phyloP scores from a whole-genome alignment of 2,329 filamentous ascomycete species.

The Fusarium siculi region DNA sequence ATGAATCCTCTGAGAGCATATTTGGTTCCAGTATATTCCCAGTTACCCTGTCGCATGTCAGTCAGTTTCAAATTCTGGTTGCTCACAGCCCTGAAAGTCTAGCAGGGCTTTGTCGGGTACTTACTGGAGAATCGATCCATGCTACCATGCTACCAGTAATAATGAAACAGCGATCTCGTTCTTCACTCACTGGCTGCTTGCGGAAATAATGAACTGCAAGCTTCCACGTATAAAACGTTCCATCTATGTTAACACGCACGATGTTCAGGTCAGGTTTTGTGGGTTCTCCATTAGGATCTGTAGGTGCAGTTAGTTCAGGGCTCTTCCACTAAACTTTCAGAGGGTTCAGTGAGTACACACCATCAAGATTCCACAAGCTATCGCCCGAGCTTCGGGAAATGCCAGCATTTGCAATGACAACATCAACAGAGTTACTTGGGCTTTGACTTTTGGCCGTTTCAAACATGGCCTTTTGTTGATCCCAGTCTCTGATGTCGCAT shows the following conservation, averaged over 20 bases:
- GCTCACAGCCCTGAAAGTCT: neutral
- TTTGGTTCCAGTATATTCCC: conserved; percentile 39
- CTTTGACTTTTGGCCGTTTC: conserved; percentile 51
- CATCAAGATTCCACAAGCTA: conserved; percentile 52
- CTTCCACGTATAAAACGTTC: conserved; percentile 58
- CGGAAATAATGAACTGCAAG: conserved; percentile 59
- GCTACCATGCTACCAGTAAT: conserved; percentile 60
- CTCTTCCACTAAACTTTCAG: neutral
- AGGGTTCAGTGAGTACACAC: conserved; percentile 27
- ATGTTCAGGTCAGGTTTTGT: conserved; percentile 55
- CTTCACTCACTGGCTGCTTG: conserved; percentile 50
- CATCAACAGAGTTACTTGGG: conserved; percentile 53
- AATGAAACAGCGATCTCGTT: conserved; percentile 59
- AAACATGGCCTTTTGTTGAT: conserved; percentile 55
- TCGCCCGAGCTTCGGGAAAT: conserved; percentile 51
- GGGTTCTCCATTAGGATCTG: conserved; percentile 31
- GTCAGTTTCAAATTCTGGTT: neutral
- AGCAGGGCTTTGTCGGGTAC: neutral
- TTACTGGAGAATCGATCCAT: conserved; percentile 57
- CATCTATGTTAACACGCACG: conserved; percentile 54
- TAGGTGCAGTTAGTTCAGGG: neutral
- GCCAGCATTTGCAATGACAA: conserved; percentile 61
- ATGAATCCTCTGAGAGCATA: conserved; percentile 31
- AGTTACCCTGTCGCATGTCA: conserved; percentile 12
- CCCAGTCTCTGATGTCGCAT: conserved; percentile 57